phyloP scores from a whole-genome alignment of 176 grass and related monocot genomes.

The Hsuehochloa calcarea region DNA sequence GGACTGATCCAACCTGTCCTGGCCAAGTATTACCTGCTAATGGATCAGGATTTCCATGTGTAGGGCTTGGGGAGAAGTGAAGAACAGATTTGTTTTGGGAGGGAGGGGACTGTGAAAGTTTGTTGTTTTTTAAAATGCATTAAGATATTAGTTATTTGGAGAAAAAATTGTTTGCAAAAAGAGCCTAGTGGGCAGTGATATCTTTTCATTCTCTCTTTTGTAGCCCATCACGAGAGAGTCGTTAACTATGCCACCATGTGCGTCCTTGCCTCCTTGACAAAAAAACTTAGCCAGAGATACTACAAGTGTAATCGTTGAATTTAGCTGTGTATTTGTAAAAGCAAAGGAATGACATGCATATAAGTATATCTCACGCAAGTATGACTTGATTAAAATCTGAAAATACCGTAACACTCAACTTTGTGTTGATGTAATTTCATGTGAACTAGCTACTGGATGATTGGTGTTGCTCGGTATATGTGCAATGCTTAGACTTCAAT shows the following conservation, averaged over 20 bases:
- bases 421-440: conserved; percentile 4
- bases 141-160: neutral
- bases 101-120: neutral
- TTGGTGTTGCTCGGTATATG: neutral
- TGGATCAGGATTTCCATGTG: neutral
- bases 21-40: neutral
- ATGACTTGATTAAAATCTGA: neutral
- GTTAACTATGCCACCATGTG: neutral
- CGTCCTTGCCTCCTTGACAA: neutral
- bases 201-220: neutral
- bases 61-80: neutral
- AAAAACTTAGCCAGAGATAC: neutral
- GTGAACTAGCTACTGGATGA: neutral
- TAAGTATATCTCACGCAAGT: neutral
- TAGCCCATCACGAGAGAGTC: neutral
- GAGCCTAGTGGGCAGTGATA: neutral
- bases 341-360: neutral
- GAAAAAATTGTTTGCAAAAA: no score
- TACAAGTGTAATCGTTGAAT: neutral
- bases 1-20: neutral
- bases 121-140: neutral
- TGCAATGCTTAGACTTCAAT: neutral
- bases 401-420: neutral
- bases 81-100: neutral
- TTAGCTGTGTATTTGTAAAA: neutral